Conservation (phyloP, 805 yeast species). For the Starmerella floris region DNA sequence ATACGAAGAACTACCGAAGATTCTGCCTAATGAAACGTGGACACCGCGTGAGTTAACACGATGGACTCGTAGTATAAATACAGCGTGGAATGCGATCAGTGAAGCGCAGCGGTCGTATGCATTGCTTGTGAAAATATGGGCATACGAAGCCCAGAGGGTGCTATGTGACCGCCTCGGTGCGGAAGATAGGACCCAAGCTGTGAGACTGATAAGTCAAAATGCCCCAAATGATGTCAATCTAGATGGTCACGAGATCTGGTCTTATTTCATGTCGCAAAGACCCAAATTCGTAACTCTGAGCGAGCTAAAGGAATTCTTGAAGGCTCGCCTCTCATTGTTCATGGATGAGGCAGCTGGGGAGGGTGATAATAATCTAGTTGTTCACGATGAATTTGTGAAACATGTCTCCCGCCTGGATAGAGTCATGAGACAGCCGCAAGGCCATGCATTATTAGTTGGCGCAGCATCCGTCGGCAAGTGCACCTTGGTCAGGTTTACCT, state of each 20-base stretch:
- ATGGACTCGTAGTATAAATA: slow-evolving; percentile 66
- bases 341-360: slow-evolving; percentile 54
- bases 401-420: slow-evolving; percentile 70
- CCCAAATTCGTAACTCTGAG: slow-evolving; percentile 19
- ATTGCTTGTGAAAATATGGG: slow-evolving; percentile 49
- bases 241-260: slow-evolving; percentile 6
- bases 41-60: slow-evolving; percentile 87
- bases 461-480: slow-evolving; percentile 72
- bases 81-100: slow-evolving; percentile 26
- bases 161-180: slow-evolving; percentile 54
- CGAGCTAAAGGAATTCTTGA: slow-evolving; percentile 42
- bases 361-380: slow-evolving; percentile 39
- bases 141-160: slow-evolving; percentile 65
- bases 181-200: background rate
- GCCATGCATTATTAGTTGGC: slow-evolving; percentile 78
- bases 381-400: slow-evolving; percentile 59
- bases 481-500: slow-evolving; percentile 62
- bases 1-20: slow-evolving; percentile 34
- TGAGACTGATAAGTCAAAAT: background rate
- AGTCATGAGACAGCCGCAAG: slow-evolving; percentile 71
- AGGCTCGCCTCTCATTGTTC: slow-evolving; percentile 53
- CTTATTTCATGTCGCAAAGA: slow-evolving; percentile 8
- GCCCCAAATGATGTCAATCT: background rate
- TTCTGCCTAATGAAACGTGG: slow-evolving; percentile 52
- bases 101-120: slow-evolving; percentile 4